Percentiles rank a stretch among this genome's conserved stretches.
phyloP scores from a whole-genome alignment of 2,329 filamentous ascomycete genomes.

The Aspergillus ochraceoroseus region DNA sequence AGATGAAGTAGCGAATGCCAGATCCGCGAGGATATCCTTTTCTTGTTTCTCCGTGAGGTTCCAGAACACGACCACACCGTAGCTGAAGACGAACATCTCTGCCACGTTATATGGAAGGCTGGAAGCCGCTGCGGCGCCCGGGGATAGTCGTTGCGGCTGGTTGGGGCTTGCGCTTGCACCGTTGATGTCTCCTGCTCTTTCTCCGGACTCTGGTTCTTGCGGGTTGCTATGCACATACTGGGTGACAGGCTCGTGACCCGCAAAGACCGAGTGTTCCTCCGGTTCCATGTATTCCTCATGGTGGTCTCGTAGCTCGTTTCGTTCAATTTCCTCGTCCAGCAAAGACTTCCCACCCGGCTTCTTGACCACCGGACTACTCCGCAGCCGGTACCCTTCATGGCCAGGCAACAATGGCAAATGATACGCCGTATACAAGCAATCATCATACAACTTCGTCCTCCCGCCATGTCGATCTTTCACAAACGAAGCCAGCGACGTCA shows the following conservation, averaged over 20 bases:
- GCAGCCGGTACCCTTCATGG: slow-evolving; percentile 76
- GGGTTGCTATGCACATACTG: slow-evolving; percentile 12
- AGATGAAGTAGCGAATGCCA: slow-evolving; percentile 67
- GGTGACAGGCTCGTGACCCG: slow-evolving; percentile 23
- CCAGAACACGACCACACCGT: slow-evolving; percentile 97
- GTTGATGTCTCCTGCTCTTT: neutral
- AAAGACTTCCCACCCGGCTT: slow-evolving; percentile 90
- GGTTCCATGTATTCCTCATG: slow-evolving; percentile 80
- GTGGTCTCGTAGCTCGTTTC: slow-evolving; percentile 82
- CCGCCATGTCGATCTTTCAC: slow-evolving; percentile 81
- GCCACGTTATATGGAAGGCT: slow-evolving; percentile 65
- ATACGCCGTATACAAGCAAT: slow-evolving; percentile 94
- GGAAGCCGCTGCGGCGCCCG: slow-evolving; percentile 54
- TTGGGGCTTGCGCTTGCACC: slow-evolving; percentile 11
- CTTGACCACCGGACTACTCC: slow-evolving; percentile 86
- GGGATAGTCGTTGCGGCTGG: slow-evolving; percentile 45
- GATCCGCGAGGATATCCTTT: slow-evolving; percentile 89
- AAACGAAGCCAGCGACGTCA: slow-evolving; percentile 82
- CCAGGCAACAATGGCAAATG: slow-evolving; percentile 84
- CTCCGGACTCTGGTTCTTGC: slow-evolving; percentile 13
- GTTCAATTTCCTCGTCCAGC: slow-evolving; percentile 90
- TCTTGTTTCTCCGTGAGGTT: slow-evolving; percentile 96
- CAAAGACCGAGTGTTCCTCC: slow-evolving; percentile 46
- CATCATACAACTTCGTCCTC: slow-evolving; percentile 93
- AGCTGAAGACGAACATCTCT: slow-evolving; percentile 96